Evolutionary conservation across 2,329 filamentous ascomycete species (phyloP), one percentile per base, ranked within the genome.

Genomic region (Fusarium pilosicola): DNA sequence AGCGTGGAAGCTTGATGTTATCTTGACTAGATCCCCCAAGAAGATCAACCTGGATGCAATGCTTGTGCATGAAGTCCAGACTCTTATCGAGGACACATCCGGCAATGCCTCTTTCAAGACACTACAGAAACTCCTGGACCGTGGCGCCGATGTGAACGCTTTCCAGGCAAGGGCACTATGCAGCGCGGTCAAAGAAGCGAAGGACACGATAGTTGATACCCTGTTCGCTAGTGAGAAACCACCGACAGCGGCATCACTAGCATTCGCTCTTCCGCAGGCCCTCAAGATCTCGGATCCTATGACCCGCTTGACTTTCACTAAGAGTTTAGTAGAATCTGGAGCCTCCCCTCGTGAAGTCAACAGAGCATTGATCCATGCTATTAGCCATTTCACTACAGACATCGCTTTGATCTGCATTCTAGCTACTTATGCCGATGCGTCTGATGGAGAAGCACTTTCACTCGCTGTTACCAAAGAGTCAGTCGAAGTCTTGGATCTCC

Each of bases 131-230:
- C 82, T 91, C 0, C 76, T 91, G 4, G 81, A 83, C 4, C 82
- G 85, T 3, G 87, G 88, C 2, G 89, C 88, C 5, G 85, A 90
- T 52, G 81, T 89, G n/a, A 89, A 90, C 70, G 82, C 84, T 3
- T 83, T 85, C 64, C 85, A 88, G 32, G 88, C 85, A 1, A 84
- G 85, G 4, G 84, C 88, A 0, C 78, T 91, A 1, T 86, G 86
- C 59, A 81, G 82, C 60, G 87, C 88, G 9, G 84, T 90, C 6
- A 83, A 83, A 24, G 84, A 83, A 3, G 84, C 84, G 20, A 83
- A 86, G 49, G 78, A 81, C 1, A 81, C 82, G 9, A 78, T 90
- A 13, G 83, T 85, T 15, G 87, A 89, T 46, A 77, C 88, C 28
- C 76, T 91, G 6, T 83, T 90, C 52, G 77, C 79, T 8, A 78